Base-by-base conservation (phyloP, 352 stramenopile species). In the Phytopythium sindhum region DNA sequence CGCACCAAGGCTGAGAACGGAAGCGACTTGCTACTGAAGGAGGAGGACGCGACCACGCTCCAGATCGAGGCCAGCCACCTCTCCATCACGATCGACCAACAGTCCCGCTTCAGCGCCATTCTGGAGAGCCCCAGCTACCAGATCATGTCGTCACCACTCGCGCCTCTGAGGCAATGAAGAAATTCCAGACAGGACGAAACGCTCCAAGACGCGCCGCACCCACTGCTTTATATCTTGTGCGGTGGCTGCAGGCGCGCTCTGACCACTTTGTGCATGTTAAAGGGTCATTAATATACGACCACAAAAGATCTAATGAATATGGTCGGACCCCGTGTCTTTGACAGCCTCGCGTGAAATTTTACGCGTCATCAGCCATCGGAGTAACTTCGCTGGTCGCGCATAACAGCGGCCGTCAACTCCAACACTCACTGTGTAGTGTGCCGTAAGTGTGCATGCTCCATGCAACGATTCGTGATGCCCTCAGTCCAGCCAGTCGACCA, bases 71-170 rank as follows among this genome's bases (percentile, higher is more conserved):
- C n/a, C 19, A 44, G 53, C 28, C 44, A n/a, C 10, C 19, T 71
- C 2, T 67, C 66, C 1, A 63, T 73, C 19, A 56, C 59, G 2
- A 65, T 76, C 53, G 66, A 76, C 33, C 54, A 63, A 2, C 23
- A 57, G 12, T 64, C 58, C 2, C 45, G 58, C 14, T 23, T 11
- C 7, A 61, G 55, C 55, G 24, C 12, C 24, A 21, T 59, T 2
- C 63, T 66, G 6, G 62, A 68, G 53, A 74, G 63, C 17, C 67
- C 70, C 0, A 33, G 63, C 60, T 74, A 72, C 37, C 67, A 77
- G 21, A 57, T 69, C 50, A 60, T 77, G 37, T 65, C 58, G 57
- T 77, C 70, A 0, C 70, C 70, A 6, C 53, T 77, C 26, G 60
- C 57, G 11, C 67, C 67, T 2, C 57, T 77, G 26, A 33, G 56